A percentile compares a stretch with the other conserved stretches of the same genome.
Conservation (phyloP, 2,329 filamentous ascomycete genomes). For the Epichloe sylvatica region DNA sequence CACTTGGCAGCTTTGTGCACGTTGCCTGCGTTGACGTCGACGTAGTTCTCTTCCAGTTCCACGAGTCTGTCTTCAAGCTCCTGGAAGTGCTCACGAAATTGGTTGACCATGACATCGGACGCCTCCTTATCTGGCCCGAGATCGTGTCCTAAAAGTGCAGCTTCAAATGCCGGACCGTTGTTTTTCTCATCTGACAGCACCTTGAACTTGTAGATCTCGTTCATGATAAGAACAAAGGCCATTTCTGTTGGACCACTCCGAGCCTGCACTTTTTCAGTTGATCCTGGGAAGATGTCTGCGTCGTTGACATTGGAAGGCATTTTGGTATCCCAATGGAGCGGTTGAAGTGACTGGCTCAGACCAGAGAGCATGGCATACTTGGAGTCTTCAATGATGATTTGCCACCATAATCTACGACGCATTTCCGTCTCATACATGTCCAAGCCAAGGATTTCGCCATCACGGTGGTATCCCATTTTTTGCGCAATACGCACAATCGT, state of each 20-base stretch:
- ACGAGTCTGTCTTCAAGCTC: slow-evolving; percentile 29
- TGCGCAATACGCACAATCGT: slow-evolving; percentile 49
- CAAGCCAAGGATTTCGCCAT: slow-evolving; percentile 42
- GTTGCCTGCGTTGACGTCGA: slow-evolving; percentile 37
- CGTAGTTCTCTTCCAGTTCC: slow-evolving; percentile 34
- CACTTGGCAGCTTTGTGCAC: slow-evolving; percentile 37
- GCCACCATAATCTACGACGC: slow-evolving; percentile 54
- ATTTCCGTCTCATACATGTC: slow-evolving; percentile 53
- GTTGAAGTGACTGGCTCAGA: slow-evolving; percentile 37
- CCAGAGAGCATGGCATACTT: slow-evolving; percentile 45
- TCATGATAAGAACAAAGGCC: slow-evolving; percentile 39
- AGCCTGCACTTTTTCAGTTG: slow-evolving; percentile 34
- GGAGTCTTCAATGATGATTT: slow-evolving; percentile 43
- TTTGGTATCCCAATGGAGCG: slow-evolving; percentile 42
- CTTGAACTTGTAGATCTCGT: slow-evolving; percentile 36
- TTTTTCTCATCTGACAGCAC: slow-evolving; percentile 26
- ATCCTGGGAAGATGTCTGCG: slow-evolving; percentile 39
- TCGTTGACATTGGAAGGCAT: slow-evolving; percentile 45
- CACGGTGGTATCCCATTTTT: slow-evolving; percentile 51
- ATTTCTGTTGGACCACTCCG: slow-evolving; percentile 47
- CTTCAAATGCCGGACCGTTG: slow-evolving; percentile 34
- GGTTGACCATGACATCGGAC: slow-evolving; percentile 9
- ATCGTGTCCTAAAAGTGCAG: slow-evolving; percentile 33
- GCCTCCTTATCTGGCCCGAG: slow-evolving; percentile 15
- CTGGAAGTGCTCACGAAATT: slow-evolving; percentile 28